Percentiles rank a stretch among this genome's conserved stretches.
Evolutionary conservation across 2,329 filamentous ascomycete species (phyloP).

Genomic region (Hypoxylon sp.): DNA sequence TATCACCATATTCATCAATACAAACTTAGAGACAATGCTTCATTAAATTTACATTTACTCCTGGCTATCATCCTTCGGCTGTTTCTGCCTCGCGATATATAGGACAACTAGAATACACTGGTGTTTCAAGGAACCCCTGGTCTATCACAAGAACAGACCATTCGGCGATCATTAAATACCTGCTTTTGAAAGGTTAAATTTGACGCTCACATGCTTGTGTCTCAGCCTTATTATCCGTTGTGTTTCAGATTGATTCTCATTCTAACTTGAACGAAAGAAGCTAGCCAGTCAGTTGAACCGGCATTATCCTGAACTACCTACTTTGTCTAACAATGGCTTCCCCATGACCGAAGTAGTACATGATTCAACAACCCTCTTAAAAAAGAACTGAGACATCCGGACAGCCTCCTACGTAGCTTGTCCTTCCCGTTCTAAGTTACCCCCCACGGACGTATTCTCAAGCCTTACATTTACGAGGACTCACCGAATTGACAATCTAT

Average conservation of each 20-base stretch:
- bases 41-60: not conserved
- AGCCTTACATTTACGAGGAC: not conserved
- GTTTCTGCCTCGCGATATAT: not conserved
- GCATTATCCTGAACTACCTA: not conserved
- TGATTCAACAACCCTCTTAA: not conserved
- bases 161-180: not conserved
- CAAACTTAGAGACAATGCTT: not conserved
- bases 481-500: not conserved
- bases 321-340: not conserved
- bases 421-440: not conserved
- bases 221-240: not conserved
- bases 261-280: not conserved
- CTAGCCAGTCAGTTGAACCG: not conserved
- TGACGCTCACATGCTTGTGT: not conserved
- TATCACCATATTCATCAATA: not conserved
- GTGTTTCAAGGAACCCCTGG: not conserved
- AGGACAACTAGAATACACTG: not conserved
- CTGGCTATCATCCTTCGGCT: not conserved
- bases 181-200: not conserved
- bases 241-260: not conserved
- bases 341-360: not conserved
- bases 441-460: not conserved
- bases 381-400: not conserved
- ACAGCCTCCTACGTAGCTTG: not conserved
- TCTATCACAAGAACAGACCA: not conserved